A percentile compares a stretch with the other conserved stretches of the same genome.
Evolutionary conservation across 2,329 filamentous ascomycete species (phyloP).

Genomic region (Fusarium dlaminii): DNA sequence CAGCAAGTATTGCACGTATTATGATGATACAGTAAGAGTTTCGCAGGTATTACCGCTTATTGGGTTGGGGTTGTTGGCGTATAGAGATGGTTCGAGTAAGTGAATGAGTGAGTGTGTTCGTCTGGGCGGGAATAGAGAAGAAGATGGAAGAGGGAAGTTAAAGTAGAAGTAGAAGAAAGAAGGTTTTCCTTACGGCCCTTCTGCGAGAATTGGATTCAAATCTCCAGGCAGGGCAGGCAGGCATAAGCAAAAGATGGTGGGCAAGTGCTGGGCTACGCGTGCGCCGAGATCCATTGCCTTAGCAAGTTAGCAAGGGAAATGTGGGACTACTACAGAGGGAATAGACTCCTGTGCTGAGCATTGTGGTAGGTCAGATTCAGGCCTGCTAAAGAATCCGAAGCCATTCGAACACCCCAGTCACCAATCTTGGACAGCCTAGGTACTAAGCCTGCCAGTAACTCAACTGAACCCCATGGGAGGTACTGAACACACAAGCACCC

Average conservation of each 20-base stretch:
- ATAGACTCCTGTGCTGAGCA: constrained; percentile 1
- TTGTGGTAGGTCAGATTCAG: constrained; percentile 31
- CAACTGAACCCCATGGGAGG: background rate
- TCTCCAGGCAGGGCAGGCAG: constrained; percentile 30
- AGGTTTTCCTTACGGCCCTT: constrained; percentile 38
- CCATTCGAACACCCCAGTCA: constrained; percentile 19
- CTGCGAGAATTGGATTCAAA: constrained; percentile 25
- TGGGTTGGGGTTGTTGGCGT: background rate
- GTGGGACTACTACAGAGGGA: constrained; percentile 12
- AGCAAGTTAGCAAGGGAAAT: constrained; percentile 28
- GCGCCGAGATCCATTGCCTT: constrained; percentile 20
- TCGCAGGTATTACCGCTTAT: constrained; percentile 10
- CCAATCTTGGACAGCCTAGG: constrained; percentile 7
- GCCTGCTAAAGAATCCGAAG: constrained; percentile 19
- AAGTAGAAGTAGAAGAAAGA: constrained; percentile 13
- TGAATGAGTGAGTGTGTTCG: background rate
- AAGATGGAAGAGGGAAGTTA: constrained; percentile 27
- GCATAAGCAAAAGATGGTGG: constrained; percentile 6
- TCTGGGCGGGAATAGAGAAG: background rate
- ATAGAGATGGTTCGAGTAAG: background rate
- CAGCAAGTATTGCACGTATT: constrained; percentile 14
- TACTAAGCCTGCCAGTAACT: constrained; percentile 5
- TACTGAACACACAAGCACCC: constrained; percentile 14
- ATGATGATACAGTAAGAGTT: constrained; percentile 20
- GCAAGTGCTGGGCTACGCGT: constrained; percentile 18